Evolutionary conservation across 441 rosid genomes (phyloP).

Genomic region (Euphorbia celastroides): DNA sequence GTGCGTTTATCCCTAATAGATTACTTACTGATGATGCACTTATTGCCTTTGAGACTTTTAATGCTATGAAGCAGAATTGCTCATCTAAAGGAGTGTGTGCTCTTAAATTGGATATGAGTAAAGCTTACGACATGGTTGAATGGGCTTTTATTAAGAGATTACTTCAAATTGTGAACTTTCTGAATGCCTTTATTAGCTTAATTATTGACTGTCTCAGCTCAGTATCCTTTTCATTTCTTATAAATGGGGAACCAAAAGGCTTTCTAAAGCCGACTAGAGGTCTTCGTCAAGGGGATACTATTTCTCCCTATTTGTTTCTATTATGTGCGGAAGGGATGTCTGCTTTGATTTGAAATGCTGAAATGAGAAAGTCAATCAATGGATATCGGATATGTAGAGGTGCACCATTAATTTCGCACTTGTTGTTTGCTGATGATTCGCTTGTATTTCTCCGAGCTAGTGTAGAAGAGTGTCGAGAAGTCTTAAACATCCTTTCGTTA

Average conservation of each 20-base stretch:
- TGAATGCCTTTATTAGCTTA: background rate
- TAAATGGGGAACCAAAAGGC: background rate
- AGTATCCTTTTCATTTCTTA: background rate
- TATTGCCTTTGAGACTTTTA: background rate
- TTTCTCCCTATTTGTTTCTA: background rate
- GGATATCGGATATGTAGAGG: background rate
- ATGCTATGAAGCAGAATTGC: background rate
- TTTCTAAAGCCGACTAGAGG: background rate
- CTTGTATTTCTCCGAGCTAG: background rate
- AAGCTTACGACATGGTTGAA: background rate
- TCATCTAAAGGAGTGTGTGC: background rate
- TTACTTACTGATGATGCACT: background rate
- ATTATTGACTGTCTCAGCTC: background rate
- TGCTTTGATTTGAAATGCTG: background rate
- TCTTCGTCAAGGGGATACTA: background rate
- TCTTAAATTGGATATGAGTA: background rate
- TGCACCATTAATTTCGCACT: background rate
- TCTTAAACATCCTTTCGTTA: background rate
- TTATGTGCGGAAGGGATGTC: background rate
- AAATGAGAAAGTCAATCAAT: background rate
- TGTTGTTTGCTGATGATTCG: background rate
- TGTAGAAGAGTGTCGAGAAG: background rate
- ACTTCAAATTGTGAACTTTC: background rate
- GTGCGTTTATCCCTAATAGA: background rate
- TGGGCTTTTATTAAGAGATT: background rate